A percentile compares a stretch with the other conserved stretches of the same genome.
Evolutionary conservation across 257 asterid species (phyloP).

Genomic region (Przewalskia tangutica): DNA sequence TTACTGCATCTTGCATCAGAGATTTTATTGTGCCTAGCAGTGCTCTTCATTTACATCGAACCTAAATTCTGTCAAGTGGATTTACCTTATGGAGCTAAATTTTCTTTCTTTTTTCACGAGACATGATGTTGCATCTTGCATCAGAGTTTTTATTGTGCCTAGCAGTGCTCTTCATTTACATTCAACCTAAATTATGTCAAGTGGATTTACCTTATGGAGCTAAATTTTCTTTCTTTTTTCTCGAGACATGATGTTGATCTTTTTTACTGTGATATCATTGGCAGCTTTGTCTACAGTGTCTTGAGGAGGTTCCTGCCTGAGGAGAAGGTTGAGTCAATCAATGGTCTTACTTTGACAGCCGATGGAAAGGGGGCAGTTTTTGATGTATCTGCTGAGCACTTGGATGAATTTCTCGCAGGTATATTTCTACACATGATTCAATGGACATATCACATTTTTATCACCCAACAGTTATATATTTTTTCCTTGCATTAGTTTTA

Average conservation of each 20-base stretch:
- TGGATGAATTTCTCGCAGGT: slow-evolving; percentile 68
- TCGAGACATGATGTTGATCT: neutral
- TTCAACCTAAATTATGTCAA: neutral
- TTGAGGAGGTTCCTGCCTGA: slow-evolving; percentile 81
- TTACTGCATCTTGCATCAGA: neutral
- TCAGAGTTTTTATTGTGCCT: neutral
- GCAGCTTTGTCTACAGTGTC: slow-evolving; percentile 59
- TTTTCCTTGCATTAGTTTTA: neutral
- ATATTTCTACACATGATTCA: slow-evolving; percentile 5
- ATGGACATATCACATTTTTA: neutral
- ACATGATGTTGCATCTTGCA: neutral
- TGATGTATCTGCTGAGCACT: slow-evolving; percentile 63
- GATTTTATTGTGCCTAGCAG: neutral
- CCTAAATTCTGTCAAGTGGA: neutral
- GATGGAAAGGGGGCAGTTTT: slow-evolving; percentile 92
- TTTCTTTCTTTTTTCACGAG: neutral
- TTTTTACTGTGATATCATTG: neutral
- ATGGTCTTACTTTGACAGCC: slow-evolving; percentile 79
- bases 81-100: neutral
- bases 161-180: neutral
- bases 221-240: neutral
- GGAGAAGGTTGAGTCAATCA: slow-evolving; percentile 77
- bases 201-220: neutral
- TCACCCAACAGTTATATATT: neutral
- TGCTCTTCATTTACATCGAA: neutral